Evolutionary conservation across 495 filamentous ascomycete species (phyloP).

Genomic region (Pyrenula massariospora): DNA sequence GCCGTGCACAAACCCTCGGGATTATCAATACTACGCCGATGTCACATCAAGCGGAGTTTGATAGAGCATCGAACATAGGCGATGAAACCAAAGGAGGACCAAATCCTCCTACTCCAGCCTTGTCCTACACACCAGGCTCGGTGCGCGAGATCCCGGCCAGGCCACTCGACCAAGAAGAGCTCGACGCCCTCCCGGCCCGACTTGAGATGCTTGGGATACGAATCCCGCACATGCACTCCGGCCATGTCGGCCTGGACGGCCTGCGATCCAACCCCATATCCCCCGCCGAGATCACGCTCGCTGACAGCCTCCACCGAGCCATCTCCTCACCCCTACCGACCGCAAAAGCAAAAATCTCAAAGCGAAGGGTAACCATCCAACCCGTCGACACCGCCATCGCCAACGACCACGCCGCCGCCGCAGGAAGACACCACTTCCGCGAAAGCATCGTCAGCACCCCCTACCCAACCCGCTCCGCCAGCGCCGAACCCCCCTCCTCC

Average conservation of each 20-base stretch:
- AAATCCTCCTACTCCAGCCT: background rate
- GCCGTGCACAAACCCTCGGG: background rate
- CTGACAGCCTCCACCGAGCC: slow-evolving; percentile 1
- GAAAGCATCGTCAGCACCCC: slow-evolving; percentile 15
- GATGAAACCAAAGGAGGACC: background rate
- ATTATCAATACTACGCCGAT: background rate
- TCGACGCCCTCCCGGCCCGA: background rate
- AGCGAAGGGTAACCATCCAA: slow-evolving; percentile 9
- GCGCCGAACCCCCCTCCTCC: background rate
- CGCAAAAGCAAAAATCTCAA: background rate
- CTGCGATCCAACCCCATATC: slow-evolving; percentile 1
- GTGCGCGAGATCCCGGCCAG: background rate
- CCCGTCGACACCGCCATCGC: background rate
- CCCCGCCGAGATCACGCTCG: slow-evolving; percentile 1
- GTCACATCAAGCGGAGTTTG: background rate
- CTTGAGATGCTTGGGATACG: background rate
- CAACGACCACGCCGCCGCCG: background rate
- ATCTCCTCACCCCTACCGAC: background rate
- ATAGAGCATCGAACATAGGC: background rate
- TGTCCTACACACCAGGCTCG: background rate
- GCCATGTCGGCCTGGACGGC: background rate
- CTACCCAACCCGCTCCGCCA: slow-evolving; percentile 6
- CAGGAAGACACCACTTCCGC: background rate
- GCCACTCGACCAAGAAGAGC: background rate
- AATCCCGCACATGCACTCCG: background rate